Percentiles rank a stretch among this genome's conserved stretches.
phyloP scores from a whole-genome alignment of 2,329 filamentous ascomycete species.

The Trichophyton equinum region DNA sequence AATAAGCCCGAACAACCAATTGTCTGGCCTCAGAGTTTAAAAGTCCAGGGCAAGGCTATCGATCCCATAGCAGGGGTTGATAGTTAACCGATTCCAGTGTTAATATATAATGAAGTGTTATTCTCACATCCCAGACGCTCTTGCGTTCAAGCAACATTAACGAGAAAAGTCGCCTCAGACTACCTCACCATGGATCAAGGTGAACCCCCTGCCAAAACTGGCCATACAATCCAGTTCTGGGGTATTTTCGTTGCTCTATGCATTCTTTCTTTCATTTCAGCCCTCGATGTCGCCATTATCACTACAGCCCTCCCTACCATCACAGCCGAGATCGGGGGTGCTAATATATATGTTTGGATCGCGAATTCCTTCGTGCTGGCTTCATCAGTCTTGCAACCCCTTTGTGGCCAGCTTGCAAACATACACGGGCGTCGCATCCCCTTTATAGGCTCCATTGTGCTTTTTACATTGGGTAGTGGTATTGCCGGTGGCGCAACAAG shows the following conservation, averaged over 20 bases:
- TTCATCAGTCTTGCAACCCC: constrained; percentile 29
- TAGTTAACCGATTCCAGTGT: too few species aligned
- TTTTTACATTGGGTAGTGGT: constrained; percentile 42
- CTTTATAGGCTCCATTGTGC: constrained; percentile 28
- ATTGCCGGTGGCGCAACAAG: constrained; percentile 38
- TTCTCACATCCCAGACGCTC: too few species aligned
- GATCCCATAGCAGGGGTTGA: too few species aligned
- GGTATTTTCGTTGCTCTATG: constrained; percentile 5
- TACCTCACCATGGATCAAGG: not conserved
- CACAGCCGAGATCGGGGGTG: constrained; percentile 18
- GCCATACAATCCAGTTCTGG: not conserved
- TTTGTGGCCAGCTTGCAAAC: constrained; percentile 40
- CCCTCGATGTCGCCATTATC: constrained; percentile 28
- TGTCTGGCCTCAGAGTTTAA: too few species aligned
- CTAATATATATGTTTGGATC: constrained; percentile 24
- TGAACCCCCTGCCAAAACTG: not conserved
- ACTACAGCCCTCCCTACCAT: constrained; percentile 32
- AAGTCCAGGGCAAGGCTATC: too few species aligned
- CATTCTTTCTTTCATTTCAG: constrained; percentile 17
- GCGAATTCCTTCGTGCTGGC: constrained; percentile 16
- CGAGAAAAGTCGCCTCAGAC: not conserved
- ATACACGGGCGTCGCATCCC: constrained; percentile 39
- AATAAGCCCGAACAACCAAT: too few species aligned
- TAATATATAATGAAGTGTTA: too few species aligned
- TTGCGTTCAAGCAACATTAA: too few species aligned